A percentile compares a stretch with the other conserved stretches of the same genome.
These are phyloP conservation scores for Gelatoporia subvermispora DNA, from an alignment of 768 basidiomycete species.

Conservation along the genomic window DNA sequence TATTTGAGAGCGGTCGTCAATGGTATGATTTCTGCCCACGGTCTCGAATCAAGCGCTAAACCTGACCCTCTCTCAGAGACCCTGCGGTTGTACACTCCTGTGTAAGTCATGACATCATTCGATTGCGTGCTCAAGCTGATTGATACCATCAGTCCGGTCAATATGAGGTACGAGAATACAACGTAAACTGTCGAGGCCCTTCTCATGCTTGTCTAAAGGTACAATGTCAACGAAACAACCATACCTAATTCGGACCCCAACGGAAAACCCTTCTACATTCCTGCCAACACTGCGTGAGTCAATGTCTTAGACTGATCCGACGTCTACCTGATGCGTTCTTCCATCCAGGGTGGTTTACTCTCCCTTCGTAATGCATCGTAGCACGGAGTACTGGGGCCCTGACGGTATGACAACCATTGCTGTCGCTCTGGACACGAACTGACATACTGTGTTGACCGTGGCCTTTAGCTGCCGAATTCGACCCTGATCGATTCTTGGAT, in stretches of 20 bases:
- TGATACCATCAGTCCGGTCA: background rate
- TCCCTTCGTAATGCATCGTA: constrained; percentile 54
- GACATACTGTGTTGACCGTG: background rate
- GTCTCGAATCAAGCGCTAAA: background rate
- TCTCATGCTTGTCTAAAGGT: constrained; percentile 11
- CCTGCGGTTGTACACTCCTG: constrained; percentile 26
- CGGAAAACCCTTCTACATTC: constrained; percentile 36
- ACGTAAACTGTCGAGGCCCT: constrained; percentile 7
- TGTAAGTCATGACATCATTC: constrained; percentile 12
- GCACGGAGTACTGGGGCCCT: constrained; percentile 62
- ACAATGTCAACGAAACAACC: constrained; percentile 22
- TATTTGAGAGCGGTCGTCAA: constrained; percentile 26
- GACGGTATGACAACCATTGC: constrained; percentile 38
- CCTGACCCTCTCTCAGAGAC: constrained; percentile 15
- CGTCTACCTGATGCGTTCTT: background rate
- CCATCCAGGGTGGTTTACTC: constrained; percentile 30
- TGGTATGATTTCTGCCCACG: constrained; percentile 3
- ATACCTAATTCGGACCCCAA: constrained; percentile 27
- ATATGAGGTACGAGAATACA: background rate
- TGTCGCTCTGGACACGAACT: background rate
- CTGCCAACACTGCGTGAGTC: constrained; percentile 29
- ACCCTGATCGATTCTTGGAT: constrained; percentile 67
- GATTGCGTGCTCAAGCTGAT: no score
- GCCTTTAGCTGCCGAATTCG: constrained; percentile 47
- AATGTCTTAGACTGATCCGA: background rate